Conservation (phyloP, 768 basidiomycete species). For the Botryobasidium botryosum region DNA sequence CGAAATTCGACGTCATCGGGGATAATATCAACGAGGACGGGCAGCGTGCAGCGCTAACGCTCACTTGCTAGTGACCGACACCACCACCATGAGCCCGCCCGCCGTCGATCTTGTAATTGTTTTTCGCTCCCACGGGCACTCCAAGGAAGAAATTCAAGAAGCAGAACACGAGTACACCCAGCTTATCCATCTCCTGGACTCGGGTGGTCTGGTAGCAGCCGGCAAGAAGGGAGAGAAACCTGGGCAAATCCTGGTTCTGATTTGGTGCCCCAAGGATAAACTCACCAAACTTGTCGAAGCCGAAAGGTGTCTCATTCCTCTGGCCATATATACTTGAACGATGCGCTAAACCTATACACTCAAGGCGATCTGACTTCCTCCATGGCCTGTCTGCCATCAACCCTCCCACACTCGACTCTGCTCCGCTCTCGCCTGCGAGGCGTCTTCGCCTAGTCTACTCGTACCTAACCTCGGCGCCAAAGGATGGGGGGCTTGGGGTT, state of each 20-base stretch:
- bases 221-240: slow-evolving; percentile 61
- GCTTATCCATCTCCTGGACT: slow-evolving; percentile 42
- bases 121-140: slow-evolving; percentile 42
- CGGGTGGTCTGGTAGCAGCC: slow-evolving; percentile 50
- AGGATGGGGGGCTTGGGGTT: slow-evolving; percentile 77
- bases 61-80: too few species aligned
- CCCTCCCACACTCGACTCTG: slow-evolving; percentile 24
- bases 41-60: too few species aligned
- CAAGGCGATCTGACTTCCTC: slow-evolving; percentile 50
- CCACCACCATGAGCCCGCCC: slow-evolving; percentile 25
- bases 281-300: slow-evolving; percentile 48
- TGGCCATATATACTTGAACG: background rate
- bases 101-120: slow-evolving; percentile 60
- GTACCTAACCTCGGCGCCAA: slow-evolving; percentile 47
- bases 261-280: slow-evolving; percentile 46
- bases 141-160: slow-evolving; percentile 41
- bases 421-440: slow-evolving; percentile 44
- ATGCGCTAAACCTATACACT: background rate
- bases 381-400: slow-evolving; percentile 48
- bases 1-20: too few species aligned
- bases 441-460: slow-evolving; percentile 63
- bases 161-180: slow-evolving; percentile 52
- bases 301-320: slow-evolving; percentile 40
- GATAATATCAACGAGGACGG: too few species aligned
- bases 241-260: slow-evolving; percentile 60